phyloP scores from a whole-genome alignment of 257 asterid genomes.

The Haberlea rhodopensis region DNA sequence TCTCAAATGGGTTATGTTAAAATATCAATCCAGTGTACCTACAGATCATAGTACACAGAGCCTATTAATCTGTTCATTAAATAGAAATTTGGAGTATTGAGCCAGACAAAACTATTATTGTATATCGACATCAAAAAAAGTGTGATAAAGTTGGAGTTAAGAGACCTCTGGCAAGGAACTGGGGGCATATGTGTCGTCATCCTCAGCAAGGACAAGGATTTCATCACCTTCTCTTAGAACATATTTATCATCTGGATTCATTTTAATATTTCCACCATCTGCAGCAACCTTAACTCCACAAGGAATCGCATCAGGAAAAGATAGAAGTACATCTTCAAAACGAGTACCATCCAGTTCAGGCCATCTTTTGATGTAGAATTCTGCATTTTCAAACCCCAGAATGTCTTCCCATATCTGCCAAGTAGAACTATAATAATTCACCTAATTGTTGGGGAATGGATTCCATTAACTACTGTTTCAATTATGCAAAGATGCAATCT shows the following conservation, averaged over 20 bases:
- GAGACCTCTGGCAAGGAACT: constrained; percentile 79
- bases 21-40: neutral
- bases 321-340: constrained; percentile 71
- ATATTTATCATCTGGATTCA: constrained; percentile 86
- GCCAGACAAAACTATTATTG: neutral
- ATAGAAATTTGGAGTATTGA: neutral
- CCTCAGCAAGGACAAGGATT: constrained; percentile 96
- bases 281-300: constrained; percentile 89
- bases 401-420: constrained; percentile 98
- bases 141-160: constrained; percentile 26
- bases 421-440: constrained; percentile 5
- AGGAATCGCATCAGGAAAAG: constrained; percentile 93
- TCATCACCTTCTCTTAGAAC: constrained; percentile 86
- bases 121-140: neutral
- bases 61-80: neutral
- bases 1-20: neutral
- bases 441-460: neutral
- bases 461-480: neutral
- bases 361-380: constrained; percentile 92
- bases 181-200: constrained; percentile 96
- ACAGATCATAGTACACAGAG: neutral
- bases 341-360: constrained; percentile 71
- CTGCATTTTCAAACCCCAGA: constrained; percentile 96
- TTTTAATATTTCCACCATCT: constrained; percentile 76
- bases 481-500: neutral